Evolutionary conservation across 2,329 filamentous ascomycete species (phyloP).

Genomic region (Fusarium virguliforme): DNA sequence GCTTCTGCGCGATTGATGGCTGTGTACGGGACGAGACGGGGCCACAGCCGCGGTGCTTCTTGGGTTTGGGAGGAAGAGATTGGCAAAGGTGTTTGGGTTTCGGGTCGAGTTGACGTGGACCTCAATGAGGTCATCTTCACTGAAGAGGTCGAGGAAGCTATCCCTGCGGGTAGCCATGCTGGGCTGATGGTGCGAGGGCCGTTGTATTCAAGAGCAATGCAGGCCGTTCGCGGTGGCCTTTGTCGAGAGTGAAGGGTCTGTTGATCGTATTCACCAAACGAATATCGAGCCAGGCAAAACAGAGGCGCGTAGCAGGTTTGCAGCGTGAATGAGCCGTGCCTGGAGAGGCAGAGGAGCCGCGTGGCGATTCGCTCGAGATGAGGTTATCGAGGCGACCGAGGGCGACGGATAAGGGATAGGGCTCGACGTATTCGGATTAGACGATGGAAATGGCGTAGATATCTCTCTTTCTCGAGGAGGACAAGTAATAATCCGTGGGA

Average conservation of each 20-base stretch:
- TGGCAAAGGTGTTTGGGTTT: conserved; percentile 8
- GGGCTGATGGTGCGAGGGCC: neutral
- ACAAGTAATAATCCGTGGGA: conserved; percentile 1
- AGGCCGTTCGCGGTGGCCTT: neutral
- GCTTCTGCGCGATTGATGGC: conserved; percentile 21
- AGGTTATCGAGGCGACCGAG: conserved; percentile 25
- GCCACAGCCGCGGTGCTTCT: conserved; percentile 29
- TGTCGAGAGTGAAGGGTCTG: conserved; percentile 5
- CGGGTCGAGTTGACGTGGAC: conserved; percentile 23
- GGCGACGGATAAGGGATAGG: conserved; percentile 19
- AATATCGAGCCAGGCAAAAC: conserved; percentile 21
- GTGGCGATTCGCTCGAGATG: conserved; percentile 36
- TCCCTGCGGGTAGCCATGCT: conserved; percentile 43
- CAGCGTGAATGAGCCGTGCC: conserved; percentile 18
- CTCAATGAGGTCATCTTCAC: conserved; percentile 42
- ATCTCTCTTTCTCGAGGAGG: neutral
- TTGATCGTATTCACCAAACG: conserved; percentile 21
- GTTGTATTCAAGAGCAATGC: conserved; percentile 10
- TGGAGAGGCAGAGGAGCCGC: conserved; percentile 18
- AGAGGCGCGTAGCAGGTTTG: conserved; percentile 18
- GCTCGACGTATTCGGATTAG: conserved; percentile 12
- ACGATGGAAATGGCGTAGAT: conserved; percentile 17
- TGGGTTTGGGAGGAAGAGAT: conserved; percentile 42
- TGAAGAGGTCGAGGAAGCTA: conserved; percentile 43
- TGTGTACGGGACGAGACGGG: conserved; percentile 12